Evolutionary conservation across 768 basidiomycete genomes (phyloP).

Genomic region (Amanita molliuscula): DNA sequence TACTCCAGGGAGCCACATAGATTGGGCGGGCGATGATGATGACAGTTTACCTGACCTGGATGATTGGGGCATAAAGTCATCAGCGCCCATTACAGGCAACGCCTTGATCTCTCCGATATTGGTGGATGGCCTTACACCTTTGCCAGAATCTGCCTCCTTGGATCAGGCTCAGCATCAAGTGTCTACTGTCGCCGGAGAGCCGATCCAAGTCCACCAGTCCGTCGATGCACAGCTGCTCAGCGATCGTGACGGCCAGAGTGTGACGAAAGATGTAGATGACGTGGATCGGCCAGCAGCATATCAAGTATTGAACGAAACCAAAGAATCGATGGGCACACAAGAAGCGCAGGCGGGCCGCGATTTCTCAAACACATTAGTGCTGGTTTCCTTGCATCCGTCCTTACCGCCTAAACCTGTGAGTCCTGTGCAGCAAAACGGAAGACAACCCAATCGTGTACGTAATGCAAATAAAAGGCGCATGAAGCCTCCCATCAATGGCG

Average conservation of each 20-base stretch:
- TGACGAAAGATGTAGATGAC: not conserved
- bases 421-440: slow-evolving; percentile 3
- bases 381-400: slow-evolving; percentile 10
- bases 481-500: not conserved
- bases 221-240: not conserved
- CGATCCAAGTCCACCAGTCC: not conserved
- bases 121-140: slow-evolving; percentile 48
- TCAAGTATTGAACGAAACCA: too few relatives aligned
- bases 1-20: slow-evolving; percentile 72
- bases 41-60: slow-evolving; percentile 74
- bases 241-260: too few relatives aligned
- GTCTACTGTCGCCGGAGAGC: not conserved
- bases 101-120: slow-evolving; percentile 60
- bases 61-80: slow-evolving; percentile 69
- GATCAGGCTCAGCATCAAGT: not conserved
- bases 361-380: slow-evolving; percentile 5
- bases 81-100: slow-evolving; percentile 18
- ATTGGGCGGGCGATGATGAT: slow-evolving; percentile 87
- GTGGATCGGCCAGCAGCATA: not conserved
- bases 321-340: not conserved
- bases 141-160: slow-evolving; percentile 25
- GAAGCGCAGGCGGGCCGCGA: not conserved
- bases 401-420: slow-evolving; percentile 11
- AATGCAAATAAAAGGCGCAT: slow-evolving; percentile 16
- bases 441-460: slow-evolving; percentile 6